Base-by-base conservation (phyloP, 148 eudicot genomes). In the Rhododendron mucronatum region DNA sequence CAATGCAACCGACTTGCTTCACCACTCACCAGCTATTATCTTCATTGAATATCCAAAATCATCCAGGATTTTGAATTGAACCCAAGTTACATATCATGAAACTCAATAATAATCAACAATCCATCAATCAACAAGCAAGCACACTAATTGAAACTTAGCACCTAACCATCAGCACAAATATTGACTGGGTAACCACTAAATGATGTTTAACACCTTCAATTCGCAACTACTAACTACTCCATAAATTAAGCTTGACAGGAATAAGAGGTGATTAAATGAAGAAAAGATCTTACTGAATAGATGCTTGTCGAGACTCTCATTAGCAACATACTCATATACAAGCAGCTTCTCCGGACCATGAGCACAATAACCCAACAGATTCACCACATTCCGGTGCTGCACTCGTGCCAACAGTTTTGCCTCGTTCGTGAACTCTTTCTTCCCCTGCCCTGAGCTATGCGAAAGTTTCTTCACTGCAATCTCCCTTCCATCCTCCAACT, bases 261-360 rank as follows among this genome's bases (percentile, higher is more conserved):
- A 2, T 45, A 82, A 18, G 28, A 39, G 30, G 41, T 41, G 30
- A 39, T 41, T 20, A 45, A 63, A 21, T 39, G 79, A 44, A 45
- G 26, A 84, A 21, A 61, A 89, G 63, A 47, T 91, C 98, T 95
- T 93, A 95, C 99, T 93, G 93, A 95, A 95, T 30, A 96, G 92
- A 89, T 92, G 88, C 92, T 95, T 96, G 93, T 96, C 99, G 23
- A 96, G 93, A 92, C 99, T 95, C 91, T 96, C 96, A 86, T 94
- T 89, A 14, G 69, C 88, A n/a, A 96, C 93, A 77, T 93, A 94
- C 88, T 96, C 99, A 45, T 96, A 96, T 35, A 96, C 99, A 69
- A 96, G 97, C 59, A 96, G 93, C 91, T 93, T 96, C 47, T 95
- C 93, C 2, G 80, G 93, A 47, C 92, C 95, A 30, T 92, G 94